Evolutionary conservation across 352 stramenopile genomes (phyloP).

Genomic region (Albugo candida): DNA sequence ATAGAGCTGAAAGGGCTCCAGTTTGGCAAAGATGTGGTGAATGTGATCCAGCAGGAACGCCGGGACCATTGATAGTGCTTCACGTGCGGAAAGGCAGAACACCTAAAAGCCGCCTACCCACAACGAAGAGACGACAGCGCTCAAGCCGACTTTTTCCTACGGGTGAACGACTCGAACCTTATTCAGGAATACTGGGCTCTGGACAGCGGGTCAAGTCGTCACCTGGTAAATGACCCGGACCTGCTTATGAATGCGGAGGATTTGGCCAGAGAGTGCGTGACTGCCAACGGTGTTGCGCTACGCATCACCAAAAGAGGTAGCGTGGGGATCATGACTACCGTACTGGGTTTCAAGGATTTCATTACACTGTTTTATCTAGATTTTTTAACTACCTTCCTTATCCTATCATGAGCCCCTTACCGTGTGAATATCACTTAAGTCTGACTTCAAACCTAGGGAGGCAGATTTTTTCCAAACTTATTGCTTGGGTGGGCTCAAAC

Average conservation of each 20-base stretch:
- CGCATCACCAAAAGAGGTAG: neutral
- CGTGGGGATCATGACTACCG: neutral
- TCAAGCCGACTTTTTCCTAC: neutral
- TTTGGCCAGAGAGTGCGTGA: neutral
- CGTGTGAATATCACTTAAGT: no score
- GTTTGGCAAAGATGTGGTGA: no score
- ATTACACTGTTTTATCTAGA: no score
- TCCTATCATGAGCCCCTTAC: no score
- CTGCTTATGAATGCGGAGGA: neutral
- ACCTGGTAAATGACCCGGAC: neutral
- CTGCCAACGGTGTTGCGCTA: neutral
- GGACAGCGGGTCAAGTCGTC: neutral
- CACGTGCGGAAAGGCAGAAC: neutral
- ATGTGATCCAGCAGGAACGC: neutral
- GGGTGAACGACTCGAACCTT: neutral
- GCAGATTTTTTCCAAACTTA: no score
- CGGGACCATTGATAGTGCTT: neutral
- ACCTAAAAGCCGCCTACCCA: neutral
- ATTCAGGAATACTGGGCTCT: neutral
- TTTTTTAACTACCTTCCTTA: no score
- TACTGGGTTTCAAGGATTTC: no score
- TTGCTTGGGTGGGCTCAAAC: no score
- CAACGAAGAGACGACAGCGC: neutral
- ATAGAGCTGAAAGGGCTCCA: no score
- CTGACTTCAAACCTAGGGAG: no score